Base-by-base conservation (phyloP, 1,284 basidiomycete species). In the Ceratobasidium papillatum region DNA sequence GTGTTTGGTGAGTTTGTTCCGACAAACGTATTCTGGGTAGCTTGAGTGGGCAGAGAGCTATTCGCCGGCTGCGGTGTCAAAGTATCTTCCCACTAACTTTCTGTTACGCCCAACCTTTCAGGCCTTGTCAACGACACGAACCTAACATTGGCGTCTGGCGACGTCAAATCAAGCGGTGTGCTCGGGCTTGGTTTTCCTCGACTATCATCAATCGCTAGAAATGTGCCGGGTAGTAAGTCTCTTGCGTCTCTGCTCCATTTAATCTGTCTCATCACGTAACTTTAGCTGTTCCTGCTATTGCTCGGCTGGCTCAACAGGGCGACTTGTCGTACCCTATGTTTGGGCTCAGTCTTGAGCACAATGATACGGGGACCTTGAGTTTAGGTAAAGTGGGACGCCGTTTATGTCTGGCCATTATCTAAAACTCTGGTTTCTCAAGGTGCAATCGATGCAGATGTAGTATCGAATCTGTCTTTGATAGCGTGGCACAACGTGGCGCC, bases 121-220 rank as follows among this genome's bases (percentile, higher is more conserved):
- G 90, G 88, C 22, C 78, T 93, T 73, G 85, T 90, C 61, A 88
- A 87, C 2, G 80, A 85, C 32, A 88, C 89, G 22, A 91, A 90
- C 79, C 85, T 93, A 41, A 85, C 87, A 17, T 82, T 93, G 76
- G 81, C 56, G 4, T 36, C 58, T 22, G 74, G 74, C 7, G 56
- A 82, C 19, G 87, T 91, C 78, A 81, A 90, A 66, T 84, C 88
- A 12, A 93, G 91, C 77, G 92, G 92, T 3, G 80, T 94, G 51
- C 80, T 94, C 11, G 92, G 92, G 41, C 82, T 94, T 25, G 91
- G 92, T 0, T 94, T 94, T 80, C 85, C 91, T 34, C 86, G 92
- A 34, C 83, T 93, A 34, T 93, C 92, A 0, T 83, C 85, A 11
- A 89, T 94, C 51, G 82, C 86, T 8, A 79, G 78, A 22, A 78